phyloP scores from a whole-genome alignment of 139 green algal species.

The Chlamydomonas schloesseri region DNA sequence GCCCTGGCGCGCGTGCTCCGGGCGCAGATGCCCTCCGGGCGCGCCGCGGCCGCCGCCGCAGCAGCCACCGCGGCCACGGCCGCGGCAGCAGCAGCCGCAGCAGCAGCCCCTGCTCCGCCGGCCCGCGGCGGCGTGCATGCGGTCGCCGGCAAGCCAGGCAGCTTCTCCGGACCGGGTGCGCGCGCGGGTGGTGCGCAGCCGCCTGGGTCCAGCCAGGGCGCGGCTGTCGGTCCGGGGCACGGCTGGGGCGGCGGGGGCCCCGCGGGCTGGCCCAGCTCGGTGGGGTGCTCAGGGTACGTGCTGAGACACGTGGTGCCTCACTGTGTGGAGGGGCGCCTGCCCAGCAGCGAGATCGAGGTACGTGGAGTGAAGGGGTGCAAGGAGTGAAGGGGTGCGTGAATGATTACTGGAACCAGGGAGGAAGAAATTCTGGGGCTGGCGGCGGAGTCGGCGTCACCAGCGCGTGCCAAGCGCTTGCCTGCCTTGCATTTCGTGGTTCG shows the following conservation, averaged over 20 bases:
- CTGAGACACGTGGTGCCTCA: conserved; percentile 1
- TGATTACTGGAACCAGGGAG: no score
- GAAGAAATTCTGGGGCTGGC: no score
- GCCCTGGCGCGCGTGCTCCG: conserved; percentile 1
- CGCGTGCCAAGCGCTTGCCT: no score
- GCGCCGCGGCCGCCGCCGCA: background rate
- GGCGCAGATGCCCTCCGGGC: background rate
- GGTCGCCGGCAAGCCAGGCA: background rate
- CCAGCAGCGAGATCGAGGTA: conserved; percentile 17
- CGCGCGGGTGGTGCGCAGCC: no score
- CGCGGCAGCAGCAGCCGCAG: background rate
- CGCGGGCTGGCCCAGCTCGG: no score
- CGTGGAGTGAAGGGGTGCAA: background rate
- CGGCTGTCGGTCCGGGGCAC: background rate
- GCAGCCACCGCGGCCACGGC: no score
- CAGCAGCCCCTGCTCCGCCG: background rate
- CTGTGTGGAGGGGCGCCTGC: background rate
- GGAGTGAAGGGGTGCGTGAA: no score
- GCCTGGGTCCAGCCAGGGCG: background rate
- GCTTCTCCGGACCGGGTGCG: no score
- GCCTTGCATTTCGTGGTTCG: no score
- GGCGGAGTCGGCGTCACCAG: no score
- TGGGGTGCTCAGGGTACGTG: no score
- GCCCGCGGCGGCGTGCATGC: background rate
- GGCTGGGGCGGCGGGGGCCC: no score